Percentiles rank a stretch among this genome's conserved stretches.
phyloP scores from a whole-genome alignment of 1,139 yeast genomes.

The Pichia sp. region DNA sequence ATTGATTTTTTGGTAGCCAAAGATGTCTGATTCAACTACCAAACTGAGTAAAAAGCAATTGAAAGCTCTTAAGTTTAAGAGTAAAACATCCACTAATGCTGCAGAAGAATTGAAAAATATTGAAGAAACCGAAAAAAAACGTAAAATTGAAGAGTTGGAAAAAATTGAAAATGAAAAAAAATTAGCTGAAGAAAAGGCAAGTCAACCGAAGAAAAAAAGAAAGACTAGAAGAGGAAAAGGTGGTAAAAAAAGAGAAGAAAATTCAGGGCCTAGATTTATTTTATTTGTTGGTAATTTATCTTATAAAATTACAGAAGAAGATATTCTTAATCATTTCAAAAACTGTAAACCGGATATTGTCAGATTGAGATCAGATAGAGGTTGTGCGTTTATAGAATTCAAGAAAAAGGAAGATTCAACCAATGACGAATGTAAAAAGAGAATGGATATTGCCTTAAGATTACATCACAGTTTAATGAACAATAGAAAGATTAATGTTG shows the following conservation, averaged over 20 bases:
- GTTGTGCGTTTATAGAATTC: slow-evolving; percentile 90
- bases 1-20: neutral
- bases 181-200: slow-evolving; percentile 8
- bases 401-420: slow-evolving; percentile 36
- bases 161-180: slow-evolving; percentile 3
- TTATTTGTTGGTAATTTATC: slow-evolving; percentile 93
- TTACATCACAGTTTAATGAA: slow-evolving; percentile 69
- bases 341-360: slow-evolving; percentile 64
- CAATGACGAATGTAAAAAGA: slow-evolving; percentile 53
- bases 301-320: slow-evolving; percentile 54
- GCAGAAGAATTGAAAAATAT: slow-evolving; percentile 26
- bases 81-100: slow-evolving; percentile 36
- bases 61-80: slow-evolving; percentile 67
- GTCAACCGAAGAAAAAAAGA: slow-evolving; percentile 45
- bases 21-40: neutral
- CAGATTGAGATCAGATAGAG: slow-evolving; percentile 74
- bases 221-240: slow-evolving; percentile 70
- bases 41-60: slow-evolving; percentile 72
- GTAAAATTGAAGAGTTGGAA: slow-evolving; percentile 21
- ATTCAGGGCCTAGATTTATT: slow-evolving; percentile 60
- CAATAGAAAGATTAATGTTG: slow-evolving; percentile 81
- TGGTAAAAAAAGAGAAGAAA: slow-evolving; percentile 22
- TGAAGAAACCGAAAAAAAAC: slow-evolving; percentile 22
- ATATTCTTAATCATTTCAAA: slow-evolving; percentile 66
- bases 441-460: slow-evolving; percentile 74